Evolutionary conservation across 2,329 filamentous ascomycete genomes (phyloP), one percentile per base, ranked within the genome.

Genomic region (Claviceps capensis): DNA sequence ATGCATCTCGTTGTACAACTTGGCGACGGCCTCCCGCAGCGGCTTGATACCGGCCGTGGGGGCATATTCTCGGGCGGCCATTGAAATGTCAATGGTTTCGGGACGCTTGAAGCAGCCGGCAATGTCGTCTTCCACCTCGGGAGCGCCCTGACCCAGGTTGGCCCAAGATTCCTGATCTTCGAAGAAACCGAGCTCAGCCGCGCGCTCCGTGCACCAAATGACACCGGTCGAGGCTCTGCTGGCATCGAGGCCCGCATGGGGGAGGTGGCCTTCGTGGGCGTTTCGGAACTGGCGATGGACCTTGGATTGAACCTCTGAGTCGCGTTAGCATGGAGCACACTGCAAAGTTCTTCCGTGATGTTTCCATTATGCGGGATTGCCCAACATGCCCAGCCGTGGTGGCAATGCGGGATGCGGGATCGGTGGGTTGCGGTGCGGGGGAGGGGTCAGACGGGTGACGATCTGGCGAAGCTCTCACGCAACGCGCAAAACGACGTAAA

Each of bases 31-130:
- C 63, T 88, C 86, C 60, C 91, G 79, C 58, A 97, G 75, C 26
- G 88, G 83, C 72, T 88, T 91, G 75, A 96, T 97, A 62, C 91
- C 91, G 41, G 91, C 89, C 5, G 90, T 96, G 34, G 91, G 91
- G 40, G 88, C 86, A 69, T 97, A 97, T 69, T 97, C 91, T 63
- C 90, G 77, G 42, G 86, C 85, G 56, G 82, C 81, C 62, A 88
- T 79, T 59, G 79, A 83, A 62, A 96, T 79, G 60, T 93, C 82
- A 60, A 96, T 87, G 44, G 75, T 78, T 49, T 80, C 79, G 6
- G 91, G 91, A 16, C 91, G 81, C 61, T 84, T 76, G 66, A 96
- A 96, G 71, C 86, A 93, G 53, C 90, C 88, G 61, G 83, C 79
- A 61, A 96, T 96, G 57, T 93, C 88, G 59, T 94, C 88, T 61